Percentiles rank a stretch among this genome's conserved stretches.
These are phyloP conservation scores for Eucalyptus sp. DNA, from an alignment of 345 rosid species.

Conservation along the genomic window DNA sequence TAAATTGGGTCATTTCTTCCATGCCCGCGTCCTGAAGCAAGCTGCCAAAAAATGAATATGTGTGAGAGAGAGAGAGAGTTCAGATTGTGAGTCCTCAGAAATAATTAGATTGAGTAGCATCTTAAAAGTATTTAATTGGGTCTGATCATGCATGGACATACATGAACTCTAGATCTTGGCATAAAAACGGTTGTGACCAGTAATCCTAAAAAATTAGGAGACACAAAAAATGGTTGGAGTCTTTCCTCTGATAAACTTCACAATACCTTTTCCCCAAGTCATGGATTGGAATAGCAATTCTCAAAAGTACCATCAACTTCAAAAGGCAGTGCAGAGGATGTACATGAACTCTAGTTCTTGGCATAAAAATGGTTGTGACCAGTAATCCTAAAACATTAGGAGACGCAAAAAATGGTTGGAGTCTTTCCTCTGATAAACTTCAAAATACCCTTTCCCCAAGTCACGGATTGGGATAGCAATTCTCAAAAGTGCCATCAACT, in stretches of 20 bases:
- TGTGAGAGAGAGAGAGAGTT: neutral
- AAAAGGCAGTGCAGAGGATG: neutral
- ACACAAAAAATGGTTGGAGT: neutral
- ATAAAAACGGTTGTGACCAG: neutral
- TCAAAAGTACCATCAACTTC: neutral
- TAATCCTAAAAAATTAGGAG: neutral
- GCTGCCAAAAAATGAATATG: constrained; percentile 27
- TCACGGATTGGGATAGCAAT: neutral
- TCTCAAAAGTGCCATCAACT: neutral
- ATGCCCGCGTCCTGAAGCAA: constrained; percentile 77
- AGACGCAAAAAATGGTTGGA: neutral
- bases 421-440: neutral
- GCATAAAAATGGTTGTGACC: neutral
- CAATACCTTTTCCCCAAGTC: neutral
- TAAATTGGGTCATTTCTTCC: constrained; percentile 70
- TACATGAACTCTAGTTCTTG: neutral
- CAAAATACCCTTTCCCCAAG: neutral
- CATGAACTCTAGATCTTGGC: neutral
- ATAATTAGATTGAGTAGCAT: neutral
- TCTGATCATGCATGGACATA: neutral
- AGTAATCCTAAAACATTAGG: neutral
- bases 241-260: neutral
- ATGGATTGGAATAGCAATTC: neutral
- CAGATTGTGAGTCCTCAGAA: neutral
- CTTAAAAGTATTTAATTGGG: neutral